Percentiles rank a stretch among this genome's conserved stretches.
Conservation (phyloP, 2,329 filamentous ascomycete species). For the Didymella arachidicola region DNA sequence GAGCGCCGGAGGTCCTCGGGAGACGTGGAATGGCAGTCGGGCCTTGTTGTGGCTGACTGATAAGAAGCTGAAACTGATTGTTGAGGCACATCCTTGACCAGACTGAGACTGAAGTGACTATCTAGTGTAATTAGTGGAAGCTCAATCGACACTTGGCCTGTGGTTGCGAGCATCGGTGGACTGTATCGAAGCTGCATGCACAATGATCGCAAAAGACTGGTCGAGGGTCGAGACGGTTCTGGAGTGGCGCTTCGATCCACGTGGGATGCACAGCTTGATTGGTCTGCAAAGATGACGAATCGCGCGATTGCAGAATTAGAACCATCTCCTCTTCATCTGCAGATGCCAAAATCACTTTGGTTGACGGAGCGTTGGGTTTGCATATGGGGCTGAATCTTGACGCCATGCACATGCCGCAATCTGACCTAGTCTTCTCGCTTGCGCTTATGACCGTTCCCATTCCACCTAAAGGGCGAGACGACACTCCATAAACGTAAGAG, state of each 20-base stretch:
- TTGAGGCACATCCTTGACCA: background rate
- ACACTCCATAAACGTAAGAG: background rate
- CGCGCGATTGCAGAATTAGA: background rate
- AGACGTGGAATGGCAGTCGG: background rate
- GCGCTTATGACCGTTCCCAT: background rate
- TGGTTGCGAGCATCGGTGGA: background rate
- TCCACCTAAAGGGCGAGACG: background rate
- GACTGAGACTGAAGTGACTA: background rate
- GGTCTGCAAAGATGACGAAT: conserved; percentile 1
- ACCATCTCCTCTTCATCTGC: background rate
- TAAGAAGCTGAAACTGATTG: background rate
- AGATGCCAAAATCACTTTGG: background rate
- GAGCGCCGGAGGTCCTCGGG: background rate
- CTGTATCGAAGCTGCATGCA: background rate
- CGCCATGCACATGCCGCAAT: background rate
- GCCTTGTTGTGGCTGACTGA: background rate
- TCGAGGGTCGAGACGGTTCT: background rate
- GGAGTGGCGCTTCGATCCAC: background rate
- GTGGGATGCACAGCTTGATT: background rate
- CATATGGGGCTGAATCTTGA: background rate
- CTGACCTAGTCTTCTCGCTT: background rate
- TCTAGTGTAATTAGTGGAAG: background rate
- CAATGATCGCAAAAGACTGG: background rate
- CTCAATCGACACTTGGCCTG: background rate
- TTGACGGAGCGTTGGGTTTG: background rate